Evolutionary conservation across 192 early-diverging fungal genomes (phyloP), one percentile per base, ranked within the genome.

Genomic region (Backusella sp.): DNA sequence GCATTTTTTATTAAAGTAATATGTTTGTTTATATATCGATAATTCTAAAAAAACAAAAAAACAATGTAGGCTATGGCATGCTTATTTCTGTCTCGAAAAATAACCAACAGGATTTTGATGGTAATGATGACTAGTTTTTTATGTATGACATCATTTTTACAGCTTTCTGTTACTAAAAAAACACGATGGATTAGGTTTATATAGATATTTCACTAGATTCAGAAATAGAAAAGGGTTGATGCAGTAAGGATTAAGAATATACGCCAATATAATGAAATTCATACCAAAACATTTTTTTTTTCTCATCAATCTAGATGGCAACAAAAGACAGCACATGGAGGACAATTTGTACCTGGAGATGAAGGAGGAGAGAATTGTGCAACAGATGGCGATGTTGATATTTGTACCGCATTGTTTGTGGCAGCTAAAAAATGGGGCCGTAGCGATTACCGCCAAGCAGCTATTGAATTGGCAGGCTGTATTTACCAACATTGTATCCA

Each of bases 21-120:
- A 70, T 41, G 1, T 41, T 26, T 39, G 19, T 70, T 46, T 71
- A 17, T 70, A 19, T 49, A 30, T 44, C 6, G 8, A 34, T 39
- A 0, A 12, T 59, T 23, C 49, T 56, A 23, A 32, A 34, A n/a
- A 28, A 28, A 28, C 28, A 59, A 72, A 72, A 72, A 32, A 66
- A 23, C 2, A 35, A 37, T 7, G 42, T 79, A 77, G 87, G 87
- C 39, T 88, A 88, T 79, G 87, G 87, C 39, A 86, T 88, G 87
- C 56, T 88, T 39, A 82, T 85, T 30, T 86, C 87, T 17, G 85
- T 86, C 6, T 70, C 85, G 39, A 88, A 84, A 80, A 70, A 79
- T 21, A 88, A 88, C 35, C 87, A 88, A 66, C 68, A 73, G 12
- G 87, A 88, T 70, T 88, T 88, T 79, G 87, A 88, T 72, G 87